Conservation (phyloP, 306 rosid genomes). For the Castanea sativa region DNA sequence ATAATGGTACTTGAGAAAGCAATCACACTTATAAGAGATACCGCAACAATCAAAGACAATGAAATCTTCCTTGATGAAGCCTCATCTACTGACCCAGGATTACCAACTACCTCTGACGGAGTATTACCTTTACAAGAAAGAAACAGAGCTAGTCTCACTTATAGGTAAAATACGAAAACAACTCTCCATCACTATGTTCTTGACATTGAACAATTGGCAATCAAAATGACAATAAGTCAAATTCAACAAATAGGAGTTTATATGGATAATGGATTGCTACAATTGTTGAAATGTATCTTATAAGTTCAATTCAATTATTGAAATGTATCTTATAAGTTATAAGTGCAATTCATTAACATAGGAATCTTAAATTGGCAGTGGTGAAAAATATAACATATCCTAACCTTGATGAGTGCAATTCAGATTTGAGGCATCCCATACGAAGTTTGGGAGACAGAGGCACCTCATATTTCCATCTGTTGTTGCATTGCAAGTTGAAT, state of each 20-base stretch:
- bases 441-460: not conserved
- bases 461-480: conserved; percentile 5
- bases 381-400: not conserved
- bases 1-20: conserved; percentile 4
- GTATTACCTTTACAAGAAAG: not conserved
- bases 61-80: not conserved
- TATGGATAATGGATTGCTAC: no score
- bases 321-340: no score
- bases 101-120: not conserved
- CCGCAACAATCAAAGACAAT: not conserved
- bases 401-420: not conserved
- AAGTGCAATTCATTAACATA: not conserved
- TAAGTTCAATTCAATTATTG: no score
- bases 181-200: not conserved
- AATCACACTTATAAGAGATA: not conserved
- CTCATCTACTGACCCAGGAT: not conserved
- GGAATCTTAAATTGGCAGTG: not conserved
- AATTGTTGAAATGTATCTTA: no score
- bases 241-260: not conserved
- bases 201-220: not conserved
- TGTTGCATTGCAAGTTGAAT: conserved; percentile 17
- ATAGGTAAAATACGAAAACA: not conserved
- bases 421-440: not conserved
- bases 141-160: not conserved
- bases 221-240: not conserved